A percentile compares a stretch with the other conserved stretches of the same genome.
Evolutionary conservation across 169 alveolate genomes (phyloP).

Genomic region (Plasmodium cynomolgi): DNA sequence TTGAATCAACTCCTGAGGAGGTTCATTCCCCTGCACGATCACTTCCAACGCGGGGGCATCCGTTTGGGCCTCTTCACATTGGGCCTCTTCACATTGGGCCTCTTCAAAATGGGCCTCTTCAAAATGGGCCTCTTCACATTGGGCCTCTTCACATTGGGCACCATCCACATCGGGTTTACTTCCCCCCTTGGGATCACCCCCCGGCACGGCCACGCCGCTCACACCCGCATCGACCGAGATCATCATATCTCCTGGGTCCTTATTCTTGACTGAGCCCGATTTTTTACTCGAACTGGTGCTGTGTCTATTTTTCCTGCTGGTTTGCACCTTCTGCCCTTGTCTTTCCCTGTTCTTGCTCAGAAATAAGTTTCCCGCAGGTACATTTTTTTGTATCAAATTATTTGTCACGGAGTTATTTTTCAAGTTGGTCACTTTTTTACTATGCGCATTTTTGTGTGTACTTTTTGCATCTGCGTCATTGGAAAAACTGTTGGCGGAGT

Average conservation of each 20-base stretch:
- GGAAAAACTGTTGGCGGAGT: background rate
- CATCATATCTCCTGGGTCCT: background rate
- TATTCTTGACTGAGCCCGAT: background rate
- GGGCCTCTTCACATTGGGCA: background rate
- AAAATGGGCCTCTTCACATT: background rate
- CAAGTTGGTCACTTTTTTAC: background rate
- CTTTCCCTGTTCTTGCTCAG: background rate
- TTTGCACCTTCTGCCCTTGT: background rate
- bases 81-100: background rate
- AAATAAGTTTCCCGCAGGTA: background rate
- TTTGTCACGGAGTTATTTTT: constrained; percentile 20
- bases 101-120: background rate
- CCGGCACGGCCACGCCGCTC: background rate
- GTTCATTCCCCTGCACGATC: background rate
- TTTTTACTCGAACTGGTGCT: background rate
- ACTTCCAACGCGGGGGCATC: background rate
- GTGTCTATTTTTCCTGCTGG: background rate
- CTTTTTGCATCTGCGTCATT: background rate
- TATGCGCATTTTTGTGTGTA: constrained; percentile 6
- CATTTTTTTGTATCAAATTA: constrained; percentile 8
- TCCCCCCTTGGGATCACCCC: background rate
- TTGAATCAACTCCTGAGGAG: background rate
- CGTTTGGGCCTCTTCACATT: background rate
- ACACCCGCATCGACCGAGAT: background rate
- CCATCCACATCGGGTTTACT: background rate